Evolutionary conservation across 352 stramenopile species (phyloP), one percentile per base, ranked within the genome.

Genomic region (Plasmopara viticola): DNA sequence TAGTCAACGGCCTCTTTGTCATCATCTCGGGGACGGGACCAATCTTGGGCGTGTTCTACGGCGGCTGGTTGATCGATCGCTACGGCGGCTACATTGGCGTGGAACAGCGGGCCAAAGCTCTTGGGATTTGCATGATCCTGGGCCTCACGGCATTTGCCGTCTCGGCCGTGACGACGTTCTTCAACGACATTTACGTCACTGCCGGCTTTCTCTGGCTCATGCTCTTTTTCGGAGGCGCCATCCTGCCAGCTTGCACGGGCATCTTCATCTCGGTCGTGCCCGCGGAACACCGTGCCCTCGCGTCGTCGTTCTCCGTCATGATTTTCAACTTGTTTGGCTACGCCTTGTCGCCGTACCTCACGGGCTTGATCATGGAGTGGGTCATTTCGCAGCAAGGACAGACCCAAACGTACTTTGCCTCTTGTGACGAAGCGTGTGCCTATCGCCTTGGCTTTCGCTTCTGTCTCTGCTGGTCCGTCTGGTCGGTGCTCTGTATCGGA

Each of bases 251-350:
- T 43, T 93, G 79, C 50, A 90, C 82, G 15, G 82, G 79, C 25
- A 93, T 93, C 62, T 90, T 90, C 53, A 90, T 93, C 53, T 90
- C 78, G 29, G 78, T 84, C 13, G 78, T 87, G n/a, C 78, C 82
- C 3, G 64, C 78, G 17, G 75, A 85, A 54, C 77, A 89, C 33
- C 78, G 80, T 12, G 78, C 82, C 20, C 64, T 93, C 1, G 82
- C 80, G 31, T 93, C 82, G 1, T 90, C 79, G 2, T 76, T 93
- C 42, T 86, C 75, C 2, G 78, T 90, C 31, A 93, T 90, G 78
- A 51, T 88, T 28, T 93, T 90, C 58, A 93, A 90, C 51, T 60
- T 93, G 9, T 75, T 88, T 28, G 82, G 82, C 20, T 93, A 90
- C 56, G 73, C 79, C 40, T 70, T 89, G 25, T 89, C 80, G 25